Base-by-base conservation (phyloP, 495 filamentous ascomycete genomes). In the Pseudevernia furfuracea region DNA sequence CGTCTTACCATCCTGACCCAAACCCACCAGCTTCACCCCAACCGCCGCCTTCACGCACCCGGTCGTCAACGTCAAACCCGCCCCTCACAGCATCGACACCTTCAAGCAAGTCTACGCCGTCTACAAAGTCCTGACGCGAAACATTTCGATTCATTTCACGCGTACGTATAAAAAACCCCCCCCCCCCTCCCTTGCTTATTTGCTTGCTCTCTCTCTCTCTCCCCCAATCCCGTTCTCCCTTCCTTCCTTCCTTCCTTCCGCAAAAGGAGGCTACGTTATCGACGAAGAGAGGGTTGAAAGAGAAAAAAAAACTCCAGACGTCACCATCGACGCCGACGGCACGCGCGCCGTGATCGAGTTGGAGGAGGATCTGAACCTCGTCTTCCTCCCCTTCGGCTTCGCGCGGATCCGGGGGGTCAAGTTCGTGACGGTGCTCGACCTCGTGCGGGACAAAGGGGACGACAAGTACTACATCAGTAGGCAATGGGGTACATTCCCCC, bases 31-130 rank as follows among this genome's bases (percentile, higher is more conserved):
- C 39, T 60, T 60, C 59, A 41, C 44, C 41, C 59, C 14, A 32
- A 61, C 17, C 38, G 59, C 19, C 39, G n/a, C 44, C 43, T 61
- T 61, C 59, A 9, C 8, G 41, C 59, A 61, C 39, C 59, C 59
- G 15, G n/a, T 61, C 43, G 43, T 60, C 39, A 15, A 60, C 41
- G 37, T 60, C 23, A 60, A 60, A 34, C 15, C 59, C 21, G 43
- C 41, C 17, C 41, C 59, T 44, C 9, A 48, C 25, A 60, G 59
- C 37, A 21, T 28, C 37, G 41, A 48, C 23, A 36, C 39, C 36
- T 12, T 60, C 21, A 60, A 60, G 44, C 23, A 48, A 28, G 39
- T 60, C 59, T 61, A 61, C 30, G 59, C 59, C 43, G 59, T 61
- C 0, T 61, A 61, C 32, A 61, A 61, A 14, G 30, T 52, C 28